Base-by-base conservation (phyloP, 768 basidiomycete genomes). In the Serpula lacrymans region DNA sequence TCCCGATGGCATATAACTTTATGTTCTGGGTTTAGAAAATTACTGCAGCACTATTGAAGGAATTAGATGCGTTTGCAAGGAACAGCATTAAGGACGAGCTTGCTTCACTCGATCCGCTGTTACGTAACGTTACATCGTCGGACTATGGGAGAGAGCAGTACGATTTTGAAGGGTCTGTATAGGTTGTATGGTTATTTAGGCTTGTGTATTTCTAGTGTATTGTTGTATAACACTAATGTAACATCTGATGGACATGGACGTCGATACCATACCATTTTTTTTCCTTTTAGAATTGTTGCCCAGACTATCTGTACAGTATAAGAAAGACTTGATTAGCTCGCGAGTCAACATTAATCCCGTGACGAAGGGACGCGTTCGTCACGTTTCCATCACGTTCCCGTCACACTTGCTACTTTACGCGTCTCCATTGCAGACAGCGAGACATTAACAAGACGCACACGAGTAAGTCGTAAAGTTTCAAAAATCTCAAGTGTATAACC, bases 21-120 rank as follows among this genome's bases (percentile, higher is more conserved):
- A 27, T 33, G 21, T 37, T 10, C 21, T 7, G n/a, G n/a, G n/a
- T n/a, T 13, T 59, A 93, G 91, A 94, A 92, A 82, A 80, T 93
- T 47, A 85, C 82, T n/a, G 74, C 78, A 14, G 67, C 64, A 29
- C 65, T 95, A 8, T 63, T 91, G 42, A 92, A 91, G 60, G 91
- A 94, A 49, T 75, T 95, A 17, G 91, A 94, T 62, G 70, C 75
- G 28, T 78, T 88, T 34, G 89, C 90, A 34, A 73, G 89, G 43
- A 81, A 80, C 35, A 77, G 79, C 11, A 92, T 93, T 59, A 83
- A 76, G 59, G 85, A 88, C 42, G 89, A 93, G 60, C 67, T 93
- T 26, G 80, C 84, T 13, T 85, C 86, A 18, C 71, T 92, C 32
- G 87, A 89, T 61, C 88, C 88, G 20, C 57, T 89, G 24, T 67